Evolutionary conservation across 2,329 filamentous ascomycete genomes (phyloP), one percentile per base, ranked within the genome.

Genomic region (Pyricularia sp.): DNA sequence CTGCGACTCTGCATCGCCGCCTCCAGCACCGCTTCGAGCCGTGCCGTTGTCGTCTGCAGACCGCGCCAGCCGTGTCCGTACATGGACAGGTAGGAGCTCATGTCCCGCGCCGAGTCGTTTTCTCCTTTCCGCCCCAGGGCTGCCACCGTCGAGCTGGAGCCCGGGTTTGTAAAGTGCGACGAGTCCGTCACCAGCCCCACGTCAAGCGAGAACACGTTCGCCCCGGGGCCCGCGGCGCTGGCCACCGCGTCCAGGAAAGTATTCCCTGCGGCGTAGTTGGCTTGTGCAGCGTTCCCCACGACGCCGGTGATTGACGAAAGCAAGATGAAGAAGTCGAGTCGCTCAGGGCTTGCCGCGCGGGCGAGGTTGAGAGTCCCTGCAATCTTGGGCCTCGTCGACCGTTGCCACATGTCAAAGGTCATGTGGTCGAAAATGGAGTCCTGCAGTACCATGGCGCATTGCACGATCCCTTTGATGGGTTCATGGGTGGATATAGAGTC

Each of bases 231-330:
- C 9, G 50, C 14, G n/a, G 50, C 50, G n/a, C n/a, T 55, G 17
- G 83, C 82, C 25, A 86, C 77, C 0, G 82, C 80, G 67, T 86
- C 84, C 66, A 83, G 78, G 71, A 83, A 85, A 65, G 77, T 77
- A 72, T 86, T 86, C 4, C 83, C 85, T 0, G 85, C 84, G 2
- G 84, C 82, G 70, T 88, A 88, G 74, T 86, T 87, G 17, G 84
- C 81, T 70, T 88, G 86, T 0, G 85, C 84, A 4, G 83, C 81
- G 71, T 83, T 87, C 31, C 86, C 86, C 66, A 87, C 84, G 11
- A 88, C 77, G 55, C 84, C 84, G 0, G 84, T 81, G 0, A 84
- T 81, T 42, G 84, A 86, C 23, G 85, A 84, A n/a, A 88, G 78
- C 33, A 86, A 81, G 64, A 87, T 73, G 72, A 86, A 85, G 73